Conservation (phyloP, 2,329 filamentous ascomycete species). For the Exophiala calicioides region DNA sequence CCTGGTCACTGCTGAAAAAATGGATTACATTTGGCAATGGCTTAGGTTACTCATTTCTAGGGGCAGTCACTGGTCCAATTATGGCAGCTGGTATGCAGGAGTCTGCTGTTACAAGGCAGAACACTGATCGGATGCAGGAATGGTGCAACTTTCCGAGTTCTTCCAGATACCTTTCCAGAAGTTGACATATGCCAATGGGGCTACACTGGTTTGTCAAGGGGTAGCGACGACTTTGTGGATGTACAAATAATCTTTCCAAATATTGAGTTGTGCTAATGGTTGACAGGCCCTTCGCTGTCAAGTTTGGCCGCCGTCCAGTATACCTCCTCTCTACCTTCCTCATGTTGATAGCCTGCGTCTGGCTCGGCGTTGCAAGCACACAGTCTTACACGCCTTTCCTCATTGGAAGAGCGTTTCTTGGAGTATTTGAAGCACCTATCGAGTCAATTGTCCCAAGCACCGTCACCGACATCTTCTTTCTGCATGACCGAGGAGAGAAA, state of each 20-base stretch:
- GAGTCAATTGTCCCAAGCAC: conserved; percentile 41
- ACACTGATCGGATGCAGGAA: neutral
- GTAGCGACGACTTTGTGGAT: conserved; percentile 5
- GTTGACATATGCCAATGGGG: conserved; percentile 2
- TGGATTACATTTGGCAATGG: conserved; percentile 5
- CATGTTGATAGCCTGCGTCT: conserved; percentile 30
- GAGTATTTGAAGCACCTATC: conserved; percentile 54
- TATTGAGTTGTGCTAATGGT: neutral
- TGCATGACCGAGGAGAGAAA: conserved; percentile 54
- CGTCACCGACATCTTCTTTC: conserved; percentile 59
- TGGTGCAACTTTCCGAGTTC: conserved; percentile 2
- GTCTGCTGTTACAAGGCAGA: neutral
- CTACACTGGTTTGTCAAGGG: conserved; percentile 2
- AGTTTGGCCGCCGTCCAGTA: conserved; percentile 31
- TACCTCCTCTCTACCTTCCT: conserved; percentile 28
- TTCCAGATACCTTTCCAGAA: neutral
- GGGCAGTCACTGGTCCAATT: conserved; percentile 1
- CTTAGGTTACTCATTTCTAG: conserved; percentile 2
- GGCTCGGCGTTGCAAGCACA: conserved; percentile 23
- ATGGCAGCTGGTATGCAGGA: conserved; percentile 8
- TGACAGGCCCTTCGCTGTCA: conserved; percentile 30
- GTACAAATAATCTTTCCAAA: neutral
- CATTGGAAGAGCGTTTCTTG: conserved; percentile 41
- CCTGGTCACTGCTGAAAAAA: conserved; percentile 39
- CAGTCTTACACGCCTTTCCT: conserved; percentile 38